phyloP scores from a whole-genome alignment of 257 asterid genomes.

The Datura wrightii region DNA sequence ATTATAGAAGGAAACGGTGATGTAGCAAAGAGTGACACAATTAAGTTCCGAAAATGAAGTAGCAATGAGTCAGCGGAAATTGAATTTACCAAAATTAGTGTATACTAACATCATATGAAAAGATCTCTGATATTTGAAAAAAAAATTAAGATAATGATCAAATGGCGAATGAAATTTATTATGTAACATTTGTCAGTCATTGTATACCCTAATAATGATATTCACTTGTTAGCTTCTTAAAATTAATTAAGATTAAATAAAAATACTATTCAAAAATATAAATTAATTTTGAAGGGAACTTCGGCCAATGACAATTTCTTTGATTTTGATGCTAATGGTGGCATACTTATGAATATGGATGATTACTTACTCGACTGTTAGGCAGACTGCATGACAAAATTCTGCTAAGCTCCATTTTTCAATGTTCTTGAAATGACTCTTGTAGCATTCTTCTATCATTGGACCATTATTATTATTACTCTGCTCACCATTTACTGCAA shows the following conservation, averaged over 20 bases:
- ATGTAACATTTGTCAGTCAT: not conserved
- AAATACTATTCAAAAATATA: not conserved
- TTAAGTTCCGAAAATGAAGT: too few species aligned
- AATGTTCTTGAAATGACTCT: conserved; percentile 41
- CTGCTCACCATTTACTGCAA: conserved; percentile 60
- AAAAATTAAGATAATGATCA: too few species aligned
- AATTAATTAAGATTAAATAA: not conserved
- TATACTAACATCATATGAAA: too few species aligned
- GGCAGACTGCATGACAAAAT: conserved; percentile 70
- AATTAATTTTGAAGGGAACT: not conserved
- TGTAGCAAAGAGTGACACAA: too few species aligned
- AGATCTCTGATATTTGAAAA: too few species aligned
- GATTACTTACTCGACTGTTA: conserved; percentile 61
- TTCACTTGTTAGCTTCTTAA: not conserved
- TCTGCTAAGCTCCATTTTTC: conserved; percentile 40
- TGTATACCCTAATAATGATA: not conserved
- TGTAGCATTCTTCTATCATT: conserved; percentile 53
- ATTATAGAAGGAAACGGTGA: too few species aligned
- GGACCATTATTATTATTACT: conserved; percentile 34
- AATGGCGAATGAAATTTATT: too few species aligned
- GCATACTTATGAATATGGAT: not conserved
- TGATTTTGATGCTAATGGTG: not conserved
- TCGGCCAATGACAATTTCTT: not conserved
- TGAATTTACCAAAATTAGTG: too few species aligned
- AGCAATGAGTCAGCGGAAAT: too few species aligned